Evolutionary conservation across 2,329 filamentous ascomycete genomes (phyloP).

Genomic region (Aspergillus japonicus): DNA sequence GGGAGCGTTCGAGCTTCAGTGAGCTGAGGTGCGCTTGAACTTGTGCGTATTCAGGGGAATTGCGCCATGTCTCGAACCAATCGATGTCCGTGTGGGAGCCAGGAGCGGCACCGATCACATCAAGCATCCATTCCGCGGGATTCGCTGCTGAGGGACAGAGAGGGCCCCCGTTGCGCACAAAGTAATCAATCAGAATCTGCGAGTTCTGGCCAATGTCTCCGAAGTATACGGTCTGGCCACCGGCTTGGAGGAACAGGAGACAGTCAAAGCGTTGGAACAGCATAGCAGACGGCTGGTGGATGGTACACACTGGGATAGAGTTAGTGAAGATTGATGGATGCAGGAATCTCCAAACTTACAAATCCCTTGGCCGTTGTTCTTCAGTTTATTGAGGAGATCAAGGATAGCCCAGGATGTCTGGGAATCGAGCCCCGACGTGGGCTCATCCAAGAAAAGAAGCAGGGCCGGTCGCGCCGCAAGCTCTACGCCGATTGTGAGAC

Average conservation of each 20-base stretch:
- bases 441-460: slow-evolving; percentile 82
- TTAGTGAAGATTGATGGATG: too few species aligned
- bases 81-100: not conserved
- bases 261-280: too few species aligned
- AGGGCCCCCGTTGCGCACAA: slow-evolving; percentile 57
- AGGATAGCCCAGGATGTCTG: slow-evolving; percentile 85
- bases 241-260: too few species aligned
- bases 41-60: not conserved
- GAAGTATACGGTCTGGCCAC: slow-evolving; percentile 64
- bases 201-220: slow-evolving; percentile 61
- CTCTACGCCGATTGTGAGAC: too few species aligned
- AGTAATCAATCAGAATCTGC: slow-evolving; percentile 56
- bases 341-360: too few species aligned
- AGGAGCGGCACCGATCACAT: slow-evolving; percentile 45
- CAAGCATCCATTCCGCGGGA: slow-evolving; percentile 69
- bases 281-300: too few species aligned
- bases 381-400: slow-evolving; percentile 75
- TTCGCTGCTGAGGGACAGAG: slow-evolving; percentile 56
- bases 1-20: too few species aligned
- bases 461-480: slow-evolving; percentile 69
- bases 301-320: too few species aligned
- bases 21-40: not conserved
- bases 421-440: slow-evolving; percentile 81
- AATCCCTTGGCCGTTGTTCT: slow-evolving; percentile 28
- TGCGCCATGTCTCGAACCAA: not conserved